phyloP scores from a whole-genome alignment of 2,329 filamentous ascomycete genomes.

The Rugonectria rugulosa region DNA sequence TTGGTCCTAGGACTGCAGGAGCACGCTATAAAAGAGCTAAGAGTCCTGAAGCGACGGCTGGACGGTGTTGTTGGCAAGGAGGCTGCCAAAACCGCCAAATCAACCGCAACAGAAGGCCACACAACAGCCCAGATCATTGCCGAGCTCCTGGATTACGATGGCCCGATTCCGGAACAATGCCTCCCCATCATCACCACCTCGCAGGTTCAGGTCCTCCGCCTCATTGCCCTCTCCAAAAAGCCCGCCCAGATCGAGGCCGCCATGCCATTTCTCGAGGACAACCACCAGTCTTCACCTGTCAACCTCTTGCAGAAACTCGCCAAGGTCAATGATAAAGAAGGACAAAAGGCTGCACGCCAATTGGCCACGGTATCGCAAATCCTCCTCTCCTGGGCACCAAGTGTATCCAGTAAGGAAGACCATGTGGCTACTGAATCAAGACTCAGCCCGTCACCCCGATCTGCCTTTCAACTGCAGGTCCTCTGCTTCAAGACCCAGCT shows the following conservation, averaged over 20 bases:
- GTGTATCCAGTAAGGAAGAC: constrained; percentile 71
- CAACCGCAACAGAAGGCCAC: constrained; percentile 40
- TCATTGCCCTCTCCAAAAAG: constrained; percentile 68
- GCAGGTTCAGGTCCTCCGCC: constrained; percentile 70
- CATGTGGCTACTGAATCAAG: constrained; percentile 59
- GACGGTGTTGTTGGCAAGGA: constrained; percentile 48
- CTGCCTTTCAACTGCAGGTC: constrained; percentile 68
- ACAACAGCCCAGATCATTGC: constrained; percentile 51
- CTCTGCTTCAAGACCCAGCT: constrained; percentile 68
- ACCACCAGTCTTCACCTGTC: constrained; percentile 63
- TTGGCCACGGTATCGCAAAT: constrained; percentile 71
- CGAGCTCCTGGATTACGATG: constrained; percentile 69
- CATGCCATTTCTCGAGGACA: constrained; percentile 62
- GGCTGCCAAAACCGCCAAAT: constrained; percentile 43
- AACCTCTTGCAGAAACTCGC: constrained; percentile 61
- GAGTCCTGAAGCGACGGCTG: constrained; percentile 69
- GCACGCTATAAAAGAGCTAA: constrained; percentile 74
- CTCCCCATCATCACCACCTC: constrained; percentile 66
- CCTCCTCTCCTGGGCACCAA: constrained; percentile 71
- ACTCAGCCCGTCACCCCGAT: constrained; percentile 62
- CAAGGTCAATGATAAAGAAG: constrained; percentile 52
- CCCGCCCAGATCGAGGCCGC: constrained; percentile 65
- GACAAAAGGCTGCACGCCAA: constrained; percentile 68
- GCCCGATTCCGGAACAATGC: constrained; percentile 51
- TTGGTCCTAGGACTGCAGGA: constrained; percentile 70